Evolutionary conservation across 2,329 filamentous ascomycete species (phyloP).

Genomic region (Diplodia seriata): DNA sequence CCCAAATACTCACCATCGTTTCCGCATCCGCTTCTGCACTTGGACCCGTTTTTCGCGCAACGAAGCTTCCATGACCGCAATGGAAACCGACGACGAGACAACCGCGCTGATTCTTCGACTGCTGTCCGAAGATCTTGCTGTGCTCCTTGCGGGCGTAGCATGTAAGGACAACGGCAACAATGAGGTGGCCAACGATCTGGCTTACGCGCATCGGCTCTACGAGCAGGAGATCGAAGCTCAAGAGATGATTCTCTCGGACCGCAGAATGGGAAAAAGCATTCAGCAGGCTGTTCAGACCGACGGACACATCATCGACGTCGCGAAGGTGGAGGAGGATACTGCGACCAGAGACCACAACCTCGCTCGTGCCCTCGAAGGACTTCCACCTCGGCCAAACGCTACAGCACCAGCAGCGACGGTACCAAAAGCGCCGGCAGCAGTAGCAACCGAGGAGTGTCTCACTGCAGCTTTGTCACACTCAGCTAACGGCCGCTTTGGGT

Average conservation of each 20-base stretch:
- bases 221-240: background rate
- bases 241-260: background rate
- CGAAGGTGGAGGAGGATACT: background rate
- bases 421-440: no score
- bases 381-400: background rate
- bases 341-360: background rate
- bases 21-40: background rate
- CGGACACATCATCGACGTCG: background rate
- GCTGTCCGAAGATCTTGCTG: background rate
- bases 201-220: background rate
- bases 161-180: background rate
- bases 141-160: background rate
- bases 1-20: background rate
- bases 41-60: rapidly evolving
- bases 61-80: background rate
- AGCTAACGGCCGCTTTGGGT: background rate
- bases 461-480: background rate
- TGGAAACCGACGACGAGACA: background rate
- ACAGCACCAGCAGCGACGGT: no score
- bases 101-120: background rate
- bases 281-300: background rate
- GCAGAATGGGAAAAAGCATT: background rate
- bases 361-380: background rate
- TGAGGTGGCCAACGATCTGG: background rate
- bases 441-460: no score